Evolutionary conservation across 177 flowering plant genomes (phyloP).

Genomic region (Vitis hybrid): DNA sequence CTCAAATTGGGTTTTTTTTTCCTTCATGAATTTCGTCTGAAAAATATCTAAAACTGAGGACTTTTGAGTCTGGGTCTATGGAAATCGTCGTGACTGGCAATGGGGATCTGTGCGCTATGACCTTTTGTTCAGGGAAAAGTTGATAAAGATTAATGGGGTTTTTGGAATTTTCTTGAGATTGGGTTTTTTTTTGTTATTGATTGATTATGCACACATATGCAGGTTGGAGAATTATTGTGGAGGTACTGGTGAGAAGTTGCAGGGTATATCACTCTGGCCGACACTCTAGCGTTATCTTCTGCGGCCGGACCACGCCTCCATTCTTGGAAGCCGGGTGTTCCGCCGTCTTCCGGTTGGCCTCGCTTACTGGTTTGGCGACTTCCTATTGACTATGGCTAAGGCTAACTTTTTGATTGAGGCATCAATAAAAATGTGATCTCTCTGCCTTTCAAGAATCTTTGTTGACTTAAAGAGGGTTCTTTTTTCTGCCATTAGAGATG

Average conservation of each 20-base stretch:
- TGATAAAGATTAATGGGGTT: too few relatives aligned
- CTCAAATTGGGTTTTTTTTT: too few relatives aligned
- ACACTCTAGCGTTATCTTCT: conserved; percentile 25
- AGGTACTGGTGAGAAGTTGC: conserved; percentile 49
- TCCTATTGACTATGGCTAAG: conserved; percentile 87
- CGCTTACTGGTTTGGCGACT: conserved; percentile 48
- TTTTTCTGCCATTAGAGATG: conserved; percentile 16
- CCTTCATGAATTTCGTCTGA: too few relatives aligned
- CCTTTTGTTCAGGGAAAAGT: too few relatives aligned
- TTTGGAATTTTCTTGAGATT: background rate
- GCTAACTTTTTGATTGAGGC: conserved; percentile 9
- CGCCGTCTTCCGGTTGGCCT: conserved; percentile 17
- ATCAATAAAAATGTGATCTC: conserved; percentile 12
- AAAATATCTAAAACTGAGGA: too few relatives aligned
- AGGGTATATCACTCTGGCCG: conserved; percentile 65
- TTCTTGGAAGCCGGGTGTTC: conserved; percentile 13
- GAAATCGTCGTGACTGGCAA: too few relatives aligned
- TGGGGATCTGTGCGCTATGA: too few relatives aligned
- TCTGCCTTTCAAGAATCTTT: background rate
- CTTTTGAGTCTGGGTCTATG: too few relatives aligned
- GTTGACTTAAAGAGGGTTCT: background rate
- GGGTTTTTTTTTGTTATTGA: conserved; percentile 2
- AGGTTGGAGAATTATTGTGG: conserved; percentile 23
- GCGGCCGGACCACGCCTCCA: conserved; percentile 28
- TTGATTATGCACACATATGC: background rate